phyloP scores from a whole-genome alignment of 768 basidiomycete genomes.

The Leccinellum albellum region DNA sequence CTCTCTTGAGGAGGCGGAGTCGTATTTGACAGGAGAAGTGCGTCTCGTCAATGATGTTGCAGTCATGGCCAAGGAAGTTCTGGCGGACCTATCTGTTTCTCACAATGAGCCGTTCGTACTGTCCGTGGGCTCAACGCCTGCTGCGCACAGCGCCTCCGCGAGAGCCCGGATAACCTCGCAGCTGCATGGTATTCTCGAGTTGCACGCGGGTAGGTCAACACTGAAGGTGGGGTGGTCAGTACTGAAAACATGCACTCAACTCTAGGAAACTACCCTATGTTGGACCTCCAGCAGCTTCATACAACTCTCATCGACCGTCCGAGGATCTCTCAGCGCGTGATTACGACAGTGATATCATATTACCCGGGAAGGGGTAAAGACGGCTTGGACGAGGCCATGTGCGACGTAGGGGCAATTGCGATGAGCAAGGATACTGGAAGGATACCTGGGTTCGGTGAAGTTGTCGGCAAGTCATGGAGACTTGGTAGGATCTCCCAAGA shows the following conservation, averaged over 20 bases:
- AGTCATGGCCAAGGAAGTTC: constrained; percentile 45
- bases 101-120: constrained; percentile 57
- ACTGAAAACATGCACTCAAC: not conserved
- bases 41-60: constrained; percentile 67
- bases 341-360: constrained; percentile 73
- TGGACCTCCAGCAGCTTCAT: constrained; percentile 80
- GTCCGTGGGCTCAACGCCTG: constrained; percentile 84
- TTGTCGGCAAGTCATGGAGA: constrained; percentile 62
- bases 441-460: constrained; percentile 66
- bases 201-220: constrained; percentile 61
- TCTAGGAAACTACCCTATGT: constrained; percentile 74
- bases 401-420: constrained; percentile 82
- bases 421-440: constrained; percentile 86
- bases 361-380: constrained; percentile 65
- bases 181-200: constrained; percentile 62
- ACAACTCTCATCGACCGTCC: constrained; percentile 59
- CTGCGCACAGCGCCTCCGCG: constrained; percentile 71
- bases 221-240: not conserved
- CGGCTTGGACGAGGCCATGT: constrained; percentile 70
- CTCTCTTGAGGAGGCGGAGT: constrained; percentile 58
- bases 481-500: constrained; percentile 72
- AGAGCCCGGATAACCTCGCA: constrained; percentile 43
- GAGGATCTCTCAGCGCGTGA: constrained; percentile 62
- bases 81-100: constrained; percentile 34
- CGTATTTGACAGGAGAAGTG: constrained; percentile 67